Conservation (phyloP, 2,329 filamentous ascomycete genomes). For the Ampelomyces quisqualis region DNA sequence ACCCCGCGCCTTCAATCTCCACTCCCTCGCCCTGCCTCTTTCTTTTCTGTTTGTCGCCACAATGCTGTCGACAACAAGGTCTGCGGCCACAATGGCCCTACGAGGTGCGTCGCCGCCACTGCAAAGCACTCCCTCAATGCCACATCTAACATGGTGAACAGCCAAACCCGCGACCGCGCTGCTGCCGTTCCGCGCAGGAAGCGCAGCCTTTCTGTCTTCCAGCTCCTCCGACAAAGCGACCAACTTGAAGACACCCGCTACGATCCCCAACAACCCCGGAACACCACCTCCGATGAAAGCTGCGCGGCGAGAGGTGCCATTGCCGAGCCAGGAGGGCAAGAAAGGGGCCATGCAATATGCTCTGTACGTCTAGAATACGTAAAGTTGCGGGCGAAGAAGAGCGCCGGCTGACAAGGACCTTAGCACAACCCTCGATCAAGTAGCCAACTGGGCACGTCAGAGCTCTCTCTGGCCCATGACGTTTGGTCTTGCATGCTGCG, state of each 20-base stretch:
- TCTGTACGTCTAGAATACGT: conserved; percentile 61
- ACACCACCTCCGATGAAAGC: conserved; percentile 56
- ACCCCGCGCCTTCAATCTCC: conserved; percentile 40
- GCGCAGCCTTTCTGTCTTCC: conserved; percentile 65
- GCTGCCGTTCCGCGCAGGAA: conserved; percentile 61
- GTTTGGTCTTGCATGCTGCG: conserved; percentile 87
- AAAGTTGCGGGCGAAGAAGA: not conserved
- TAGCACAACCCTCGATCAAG: conserved; percentile 77
- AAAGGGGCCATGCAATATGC: conserved; percentile 83
- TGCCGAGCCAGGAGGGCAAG: conserved; percentile 75
- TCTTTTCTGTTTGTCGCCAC: conserved; percentile 39
- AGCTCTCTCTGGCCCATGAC: conserved; percentile 91
- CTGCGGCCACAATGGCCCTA: conserved; percentile 56
- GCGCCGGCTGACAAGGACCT: conserved; percentile 17
- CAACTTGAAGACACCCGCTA: conserved; percentile 55
- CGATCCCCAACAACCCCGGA: conserved; percentile 56
- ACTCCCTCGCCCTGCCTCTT: conserved; percentile 36
- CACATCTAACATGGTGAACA: conserved; percentile 45
- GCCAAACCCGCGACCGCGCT: conserved; percentile 66
- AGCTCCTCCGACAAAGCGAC: conserved; percentile 65
- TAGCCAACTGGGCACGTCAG: conserved; percentile 84
- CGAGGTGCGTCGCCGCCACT: conserved; percentile 49
- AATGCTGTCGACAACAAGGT: conserved; percentile 56
- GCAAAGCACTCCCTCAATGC: conserved; percentile 15
- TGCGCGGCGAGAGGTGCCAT: conserved; percentile 67